These are phyloP conservation scores for Penicillium malachiteum DNA, from an alignment of 495 filamentous ascomycete genomes.

Conservation along the genomic window DNA sequence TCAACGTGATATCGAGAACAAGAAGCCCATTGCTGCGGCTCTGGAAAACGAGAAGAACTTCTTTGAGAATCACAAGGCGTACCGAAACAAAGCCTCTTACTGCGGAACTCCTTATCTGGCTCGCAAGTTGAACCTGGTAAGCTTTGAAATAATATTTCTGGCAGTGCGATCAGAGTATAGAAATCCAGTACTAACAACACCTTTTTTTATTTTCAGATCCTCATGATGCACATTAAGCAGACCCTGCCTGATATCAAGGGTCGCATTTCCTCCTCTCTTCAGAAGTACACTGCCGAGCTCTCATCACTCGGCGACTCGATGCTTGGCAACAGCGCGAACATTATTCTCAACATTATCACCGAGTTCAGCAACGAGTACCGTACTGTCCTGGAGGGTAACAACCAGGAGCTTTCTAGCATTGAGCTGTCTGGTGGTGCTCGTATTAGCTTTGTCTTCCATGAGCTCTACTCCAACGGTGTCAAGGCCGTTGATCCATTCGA, in stretches of 20 bases:
- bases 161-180: neutral
- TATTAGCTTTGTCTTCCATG: conserved; percentile 99
- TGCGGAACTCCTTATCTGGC: conserved; percentile 97
- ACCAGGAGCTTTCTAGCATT: conserved; percentile 87
- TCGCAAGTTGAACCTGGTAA: conserved; percentile 88
- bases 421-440: conserved; percentile 95
- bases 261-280: conserved; percentile 85
- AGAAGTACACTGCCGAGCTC: conserved; percentile 87
- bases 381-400: conserved; percentile 93
- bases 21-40: conserved; percentile 86
- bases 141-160: conserved; percentile 10
- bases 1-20: conserved; percentile 98
- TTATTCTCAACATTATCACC: conserved; percentile 97
- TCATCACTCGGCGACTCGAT: conserved; percentile 85
- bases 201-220: conserved; percentile 62
- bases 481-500: conserved; percentile 99
- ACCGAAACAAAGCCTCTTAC: conserved; percentile 97
- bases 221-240: conserved; percentile 99
- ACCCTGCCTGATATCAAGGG: conserved; percentile 98
- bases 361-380: conserved; percentile 98
- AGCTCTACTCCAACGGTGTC: conserved; percentile 95
- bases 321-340: conserved; percentile 93
- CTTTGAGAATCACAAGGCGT: conserved; percentile 98
- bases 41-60: conserved; percentile 95
- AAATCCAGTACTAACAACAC: neutral